These are phyloP conservation scores for Hanseniaspora clermontiae DNA, from an alignment of 805 yeast genomes.

Conservation along the genomic window DNA sequence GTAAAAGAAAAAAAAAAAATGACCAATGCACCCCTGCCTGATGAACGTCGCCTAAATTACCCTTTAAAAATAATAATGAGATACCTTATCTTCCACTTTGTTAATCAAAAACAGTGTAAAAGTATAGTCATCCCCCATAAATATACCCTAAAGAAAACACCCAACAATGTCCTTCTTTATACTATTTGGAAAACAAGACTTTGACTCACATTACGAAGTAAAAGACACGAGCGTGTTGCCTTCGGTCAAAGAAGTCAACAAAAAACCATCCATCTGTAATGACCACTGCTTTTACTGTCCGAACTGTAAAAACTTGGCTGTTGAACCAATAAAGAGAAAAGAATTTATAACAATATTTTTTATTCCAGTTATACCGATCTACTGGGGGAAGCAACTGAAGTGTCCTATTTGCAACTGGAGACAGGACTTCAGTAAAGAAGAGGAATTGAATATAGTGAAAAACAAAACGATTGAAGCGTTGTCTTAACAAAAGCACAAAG, in stretches of 20 bases:
- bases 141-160: not conserved
- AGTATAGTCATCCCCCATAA: not conserved
- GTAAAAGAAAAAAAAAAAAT: no score
- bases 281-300: slow-evolving; percentile 35
- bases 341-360: slow-evolving; percentile 44
- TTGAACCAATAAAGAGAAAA: slow-evolving; percentile 38
- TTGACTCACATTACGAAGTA: slow-evolving; percentile 24
- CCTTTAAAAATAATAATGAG: not conserved
- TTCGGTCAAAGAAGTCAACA: not conserved
- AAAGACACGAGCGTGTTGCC: slow-evolving; percentile 13
- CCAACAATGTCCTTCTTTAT: slow-evolving; percentile 21
- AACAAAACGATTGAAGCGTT: slow-evolving; percentile 13
- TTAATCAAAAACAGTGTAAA: not conserved
- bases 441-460: slow-evolving; percentile 25
- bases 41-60: not conserved
- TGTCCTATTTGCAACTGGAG: slow-evolving; percentile 43
- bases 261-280: slow-evolving; percentile 12
- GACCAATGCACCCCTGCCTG: not conserved
- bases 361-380: slow-evolving; percentile 42
- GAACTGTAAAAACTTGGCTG: slow-evolving; percentile 46
- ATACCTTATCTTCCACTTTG: no score
- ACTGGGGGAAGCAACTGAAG: slow-evolving; percentile 38
- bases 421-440: slow-evolving; percentile 27
- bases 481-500: not conserved
- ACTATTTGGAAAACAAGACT: slow-evolving; percentile 28